These are phyloP conservation scores for Elaphomyces granulatus DNA, from an alignment of 495 filamentous ascomycete species.

Conservation along the genomic window DNA sequence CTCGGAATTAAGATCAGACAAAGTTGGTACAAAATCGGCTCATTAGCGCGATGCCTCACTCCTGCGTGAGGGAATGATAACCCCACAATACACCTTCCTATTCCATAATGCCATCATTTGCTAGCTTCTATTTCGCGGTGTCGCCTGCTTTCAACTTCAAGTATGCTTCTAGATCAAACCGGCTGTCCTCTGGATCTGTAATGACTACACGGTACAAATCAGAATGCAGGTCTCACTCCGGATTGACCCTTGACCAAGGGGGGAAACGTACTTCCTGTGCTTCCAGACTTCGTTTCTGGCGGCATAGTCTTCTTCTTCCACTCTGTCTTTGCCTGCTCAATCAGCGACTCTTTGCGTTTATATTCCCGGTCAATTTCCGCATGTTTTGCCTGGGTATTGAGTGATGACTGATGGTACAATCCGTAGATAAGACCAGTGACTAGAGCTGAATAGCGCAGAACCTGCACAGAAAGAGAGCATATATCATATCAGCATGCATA, in stretches of 20 bases:
- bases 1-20: neutral
- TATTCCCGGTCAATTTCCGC: slow-evolving; percentile 61
- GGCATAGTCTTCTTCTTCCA: slow-evolving; percentile 62
- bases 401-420: slow-evolving; percentile 69
- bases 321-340: slow-evolving; percentile 80
- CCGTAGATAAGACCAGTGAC: slow-evolving; percentile 82
- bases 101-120: slow-evolving; percentile 4
- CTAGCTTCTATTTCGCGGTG: slow-evolving; percentile 27
- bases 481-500: slow-evolving; percentile 5
- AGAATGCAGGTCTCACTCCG: neutral
- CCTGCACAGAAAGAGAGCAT: slow-evolving; percentile 37
- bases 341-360: slow-evolving; percentile 72
- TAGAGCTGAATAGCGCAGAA: slow-evolving; percentile 88
- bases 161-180: slow-evolving; percentile 83
- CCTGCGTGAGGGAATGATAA: too few species aligned
- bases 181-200: slow-evolving; percentile 66
- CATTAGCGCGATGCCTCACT: too few species aligned
- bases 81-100: too few species aligned
- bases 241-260: slow-evolving; percentile 1
- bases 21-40: too few species aligned
- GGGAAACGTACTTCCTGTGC: slow-evolving; percentile 44
- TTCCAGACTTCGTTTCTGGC: slow-evolving; percentile 30
- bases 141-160: slow-evolving; percentile 49
- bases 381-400: slow-evolving; percentile 51
- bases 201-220: slow-evolving; percentile 42